Conservation (phyloP, 1,139 yeast genomes). For the Candida sojae region DNA sequence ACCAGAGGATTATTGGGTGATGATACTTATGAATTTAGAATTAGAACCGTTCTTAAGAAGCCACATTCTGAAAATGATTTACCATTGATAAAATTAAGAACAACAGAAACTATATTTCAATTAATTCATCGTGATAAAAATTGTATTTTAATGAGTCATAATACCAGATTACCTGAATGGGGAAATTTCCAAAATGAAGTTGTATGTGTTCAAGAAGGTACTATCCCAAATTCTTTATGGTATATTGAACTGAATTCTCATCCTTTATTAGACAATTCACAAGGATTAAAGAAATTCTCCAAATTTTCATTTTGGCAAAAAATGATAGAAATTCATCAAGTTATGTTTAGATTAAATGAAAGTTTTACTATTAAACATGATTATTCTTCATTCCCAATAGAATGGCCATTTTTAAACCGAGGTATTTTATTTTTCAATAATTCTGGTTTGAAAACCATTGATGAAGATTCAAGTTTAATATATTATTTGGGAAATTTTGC, state of each 20-base stretch:
- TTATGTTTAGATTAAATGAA: constrained; percentile 33
- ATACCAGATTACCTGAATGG: constrained; percentile 65
- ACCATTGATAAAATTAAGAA: constrained; percentile 44
- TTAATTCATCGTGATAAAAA: constrained; percentile 58
- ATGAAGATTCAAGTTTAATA: constrained; percentile 30
- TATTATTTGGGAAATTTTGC: constrained; percentile 40
- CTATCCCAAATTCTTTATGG: constrained; percentile 61
- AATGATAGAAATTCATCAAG: constrained; percentile 35
- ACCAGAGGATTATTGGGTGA: constrained; percentile 50
- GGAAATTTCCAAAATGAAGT: constrained; percentile 75
- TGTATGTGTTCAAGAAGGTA: constrained; percentile 68
- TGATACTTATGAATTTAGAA: constrained; percentile 52
- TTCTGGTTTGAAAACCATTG: constrained; percentile 19
- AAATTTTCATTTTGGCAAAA: constrained; percentile 29
- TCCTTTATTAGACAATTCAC: constrained; percentile 36
- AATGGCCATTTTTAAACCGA: constrained; percentile 41
- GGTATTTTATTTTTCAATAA: constrained; percentile 33
- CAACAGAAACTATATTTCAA: constrained; percentile 59
- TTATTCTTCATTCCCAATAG: constrained; percentile 32
- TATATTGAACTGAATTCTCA: constrained; percentile 63
- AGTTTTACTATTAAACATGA: constrained; percentile 28
- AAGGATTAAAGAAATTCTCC: constrained; percentile 24
- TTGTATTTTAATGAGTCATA: constrained; percentile 67
- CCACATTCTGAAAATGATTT: constrained; percentile 29
- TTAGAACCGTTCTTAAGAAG: constrained; percentile 34